These are phyloP conservation scores for Penicillium rolfsii DNA, from an alignment of 2,329 filamentous ascomycete species.

Conservation along the genomic window DNA sequence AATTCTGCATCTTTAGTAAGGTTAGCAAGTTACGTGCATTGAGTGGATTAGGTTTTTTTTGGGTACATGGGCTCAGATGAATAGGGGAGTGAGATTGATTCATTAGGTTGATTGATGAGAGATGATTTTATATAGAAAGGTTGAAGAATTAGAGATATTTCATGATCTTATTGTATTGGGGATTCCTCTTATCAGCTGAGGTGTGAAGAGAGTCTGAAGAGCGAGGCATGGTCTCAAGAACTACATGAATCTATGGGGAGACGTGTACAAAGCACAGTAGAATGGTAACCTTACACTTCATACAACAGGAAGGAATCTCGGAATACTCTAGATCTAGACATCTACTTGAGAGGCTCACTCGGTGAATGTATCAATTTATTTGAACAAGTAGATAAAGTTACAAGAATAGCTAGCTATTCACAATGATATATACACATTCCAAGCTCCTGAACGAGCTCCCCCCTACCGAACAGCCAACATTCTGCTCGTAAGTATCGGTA, in stretches of 20 bases:
- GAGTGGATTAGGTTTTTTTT: neutral
- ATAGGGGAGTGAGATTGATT: neutral
- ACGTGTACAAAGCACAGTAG: too few relatives aligned
- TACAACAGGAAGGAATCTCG: too few relatives aligned
- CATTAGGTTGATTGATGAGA: neutral
- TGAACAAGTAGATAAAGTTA: neutral
- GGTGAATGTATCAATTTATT: too few relatives aligned
- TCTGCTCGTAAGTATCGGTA: constrained; percentile 21
- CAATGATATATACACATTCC: neutral
- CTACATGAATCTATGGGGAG: too few relatives aligned
- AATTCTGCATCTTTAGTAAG: neutral
- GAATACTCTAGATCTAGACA: too few relatives aligned
- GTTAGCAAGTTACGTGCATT: neutral
- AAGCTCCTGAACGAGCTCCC: neutral
- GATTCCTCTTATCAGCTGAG: too few relatives aligned
- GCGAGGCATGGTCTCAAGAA: too few relatives aligned
- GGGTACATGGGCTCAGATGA: neutral
- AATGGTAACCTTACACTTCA: too few relatives aligned
- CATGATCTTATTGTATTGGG: too few relatives aligned
- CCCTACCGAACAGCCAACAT: constrained; percentile 29
- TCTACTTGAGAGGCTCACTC: too few relatives aligned
- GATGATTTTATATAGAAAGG: neutral
- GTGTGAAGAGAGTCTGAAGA: too few relatives aligned
- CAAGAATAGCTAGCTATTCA: neutral
- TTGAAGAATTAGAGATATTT: too few relatives aligned